These are phyloP conservation scores for Dendrobium nobile DNA, from an alignment of 106 monocot species.

Conservation along the genomic window DNA sequence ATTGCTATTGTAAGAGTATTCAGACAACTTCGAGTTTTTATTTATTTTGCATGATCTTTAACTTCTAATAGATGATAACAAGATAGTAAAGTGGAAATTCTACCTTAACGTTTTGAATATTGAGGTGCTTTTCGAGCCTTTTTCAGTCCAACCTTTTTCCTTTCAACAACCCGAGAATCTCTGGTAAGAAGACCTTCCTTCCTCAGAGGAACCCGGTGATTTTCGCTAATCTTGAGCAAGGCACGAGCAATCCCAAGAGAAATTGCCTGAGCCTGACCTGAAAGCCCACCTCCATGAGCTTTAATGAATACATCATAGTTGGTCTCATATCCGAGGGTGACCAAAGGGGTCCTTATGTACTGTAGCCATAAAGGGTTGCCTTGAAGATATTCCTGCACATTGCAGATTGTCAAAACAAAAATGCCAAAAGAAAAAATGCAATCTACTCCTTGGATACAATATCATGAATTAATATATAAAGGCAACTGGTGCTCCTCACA, in stretches of 20 bases:
- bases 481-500: no score
- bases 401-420: neutral
- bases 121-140: slow-evolving; percentile 91
- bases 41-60: neutral
- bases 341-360: slow-evolving; percentile 65
- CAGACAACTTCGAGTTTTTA: neutral
- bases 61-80: neutral
- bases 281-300: slow-evolving; percentile 89
- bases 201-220: slow-evolving; percentile 58
- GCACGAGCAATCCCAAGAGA: slow-evolving; percentile 87
- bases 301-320: slow-evolving; percentile 90
- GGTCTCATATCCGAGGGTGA: slow-evolving; percentile 74
- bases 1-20: no score
- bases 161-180: slow-evolving; percentile 85
- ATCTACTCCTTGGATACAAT: no score
- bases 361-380: slow-evolving; percentile 83
- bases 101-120: slow-evolving; percentile 81
- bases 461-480: no score
- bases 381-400: slow-evolving; percentile 81
- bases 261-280: slow-evolving; percentile 92
- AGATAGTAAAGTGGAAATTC: neutral
- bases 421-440: no score
- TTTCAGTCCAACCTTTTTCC: slow-evolving; percentile 92
- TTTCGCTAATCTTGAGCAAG: slow-evolving; percentile 80
- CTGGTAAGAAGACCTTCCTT: slow-evolving; percentile 85